Evolutionary conservation across 2,329 filamentous ascomycete genomes (phyloP), one percentile per base, ranked within the genome.

Genomic region (Zasmidium citrigriseum): DNA sequence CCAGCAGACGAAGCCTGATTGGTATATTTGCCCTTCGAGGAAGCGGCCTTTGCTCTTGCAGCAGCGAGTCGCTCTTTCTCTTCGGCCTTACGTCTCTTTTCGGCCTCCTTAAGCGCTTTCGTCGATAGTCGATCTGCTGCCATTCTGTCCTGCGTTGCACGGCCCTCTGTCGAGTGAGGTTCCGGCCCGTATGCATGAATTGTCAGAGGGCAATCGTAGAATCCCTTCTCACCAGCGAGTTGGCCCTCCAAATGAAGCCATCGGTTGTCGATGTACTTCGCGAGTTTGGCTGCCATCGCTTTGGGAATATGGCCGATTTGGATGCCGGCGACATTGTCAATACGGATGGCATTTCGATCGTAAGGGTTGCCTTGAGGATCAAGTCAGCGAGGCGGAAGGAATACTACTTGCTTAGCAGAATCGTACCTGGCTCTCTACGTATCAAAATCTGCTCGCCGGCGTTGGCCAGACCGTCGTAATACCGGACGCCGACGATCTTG

Each of bases 261-360:
- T 53, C 27, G 14, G 67, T 78, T 67, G 73, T 88, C 87, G 70
- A 96, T 80, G 69, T 90, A 91, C 1, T 82, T 83, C 0, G 90
- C 86, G 54, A 96, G 76, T 72, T 89, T 93, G n/a, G 80, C 76
- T 0, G 87, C 90, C 21, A 91, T 69, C 1, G 75, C 79, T 12
- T 85, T 80, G 5, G 89, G 88, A 44, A 96, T 79, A 73, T 96
- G 91, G 0, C 91, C 91, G 66, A 96, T 90, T 68, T 96, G 91
- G 7, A 74, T 72, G 16, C 85, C 83, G 68, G 89, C 83, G 14
- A 93, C 89, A 72, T 95, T 96, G 67, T 89, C 82, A 1, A 96
- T 84, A 4, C 86, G 84, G 57, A 96, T 91, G 0, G 91, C 91
- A 74, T 95, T 95, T 4, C 65, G 62, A 69, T 95, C 90, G 52